Evolutionary conservation across 202 grass and related monocot species (phyloP).

Genomic region (Musa balbisiana): DNA sequence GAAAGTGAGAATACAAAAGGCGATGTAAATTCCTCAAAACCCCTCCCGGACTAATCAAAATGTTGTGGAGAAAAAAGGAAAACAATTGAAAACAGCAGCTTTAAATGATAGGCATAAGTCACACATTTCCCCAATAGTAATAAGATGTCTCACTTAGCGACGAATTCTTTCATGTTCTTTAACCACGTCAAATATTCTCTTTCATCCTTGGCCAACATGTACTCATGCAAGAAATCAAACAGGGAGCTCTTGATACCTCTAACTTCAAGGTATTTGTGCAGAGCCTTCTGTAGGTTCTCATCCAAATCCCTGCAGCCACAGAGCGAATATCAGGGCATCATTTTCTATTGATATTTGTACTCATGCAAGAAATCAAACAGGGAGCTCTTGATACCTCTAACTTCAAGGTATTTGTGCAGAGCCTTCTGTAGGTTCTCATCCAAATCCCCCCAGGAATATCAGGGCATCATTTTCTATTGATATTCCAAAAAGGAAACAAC

Average conservation of each 20-base stretch:
- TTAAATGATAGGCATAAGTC: too few species aligned
- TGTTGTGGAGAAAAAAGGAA: too few species aligned
- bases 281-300: constrained; percentile 66
- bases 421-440: constrained; percentile 80
- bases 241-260: constrained; percentile 66
- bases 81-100: too few species aligned
- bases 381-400: constrained; percentile 59
- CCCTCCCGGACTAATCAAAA: too few species aligned
- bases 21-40: too few species aligned
- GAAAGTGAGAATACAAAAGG: too few species aligned
- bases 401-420: constrained; percentile 62
- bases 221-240: constrained; percentile 60
- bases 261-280: constrained; percentile 63
- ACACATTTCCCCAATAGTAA: too few species aligned
- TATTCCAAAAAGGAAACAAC: not conserved
- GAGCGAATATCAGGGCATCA: not conserved
- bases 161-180: constrained; percentile 82
- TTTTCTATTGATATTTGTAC: constrained; percentile 26
- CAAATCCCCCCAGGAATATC: constrained; percentile 27
- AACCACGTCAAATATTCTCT: constrained; percentile 80
- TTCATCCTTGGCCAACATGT: constrained; percentile 86
- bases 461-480: not conserved
- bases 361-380: constrained; percentile 59
- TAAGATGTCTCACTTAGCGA: constrained; percentile 19
- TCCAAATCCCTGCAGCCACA: constrained; percentile 48